Evolutionary conservation across 139 green algal genomes (phyloP).

Genomic region (Monoraphidium neglectum): DNA sequence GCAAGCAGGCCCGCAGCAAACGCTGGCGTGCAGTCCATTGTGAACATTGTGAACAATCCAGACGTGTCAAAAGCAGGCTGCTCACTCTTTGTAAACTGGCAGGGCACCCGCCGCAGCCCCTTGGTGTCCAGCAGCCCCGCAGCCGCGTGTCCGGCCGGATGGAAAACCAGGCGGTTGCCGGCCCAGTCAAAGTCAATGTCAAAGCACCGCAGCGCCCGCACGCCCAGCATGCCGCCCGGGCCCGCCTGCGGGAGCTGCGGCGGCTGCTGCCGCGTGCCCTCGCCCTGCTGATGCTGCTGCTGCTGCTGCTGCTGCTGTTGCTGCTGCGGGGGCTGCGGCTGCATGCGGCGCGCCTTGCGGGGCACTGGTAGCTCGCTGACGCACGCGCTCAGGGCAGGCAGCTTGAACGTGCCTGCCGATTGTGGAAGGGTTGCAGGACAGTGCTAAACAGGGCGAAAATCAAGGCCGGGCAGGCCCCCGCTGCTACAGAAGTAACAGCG

Average conservation of each 20-base stretch:
- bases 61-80: too few species aligned
- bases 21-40: too few species aligned
- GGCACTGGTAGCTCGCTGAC: too few species aligned
- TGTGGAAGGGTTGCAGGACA: too few species aligned
- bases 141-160: not conserved
- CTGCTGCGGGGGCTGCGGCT: not conserved
- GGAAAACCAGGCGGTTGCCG: not conserved
- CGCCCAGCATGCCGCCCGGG: not conserved
- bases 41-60: too few species aligned
- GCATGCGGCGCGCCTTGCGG: too few species aligned
- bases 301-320: conserved; percentile 3
- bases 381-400: too few species aligned
- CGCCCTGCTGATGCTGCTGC: not conserved
- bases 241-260: not conserved
- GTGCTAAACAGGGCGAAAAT: too few species aligned
- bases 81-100: not conserved
- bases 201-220: not conserved
- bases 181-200: not conserved
- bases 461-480: too few species aligned
- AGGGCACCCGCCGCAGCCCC: not conserved
- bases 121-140: conserved; percentile 3
- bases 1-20: too few species aligned
- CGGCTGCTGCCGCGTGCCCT: not conserved
- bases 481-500: too few species aligned
- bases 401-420: too few species aligned